Evolutionary conservation across 202 grass and related monocot species (phyloP), one percentile per base, ranked within the genome.

Genomic region (Cymbopogon flexuosus): DNA sequence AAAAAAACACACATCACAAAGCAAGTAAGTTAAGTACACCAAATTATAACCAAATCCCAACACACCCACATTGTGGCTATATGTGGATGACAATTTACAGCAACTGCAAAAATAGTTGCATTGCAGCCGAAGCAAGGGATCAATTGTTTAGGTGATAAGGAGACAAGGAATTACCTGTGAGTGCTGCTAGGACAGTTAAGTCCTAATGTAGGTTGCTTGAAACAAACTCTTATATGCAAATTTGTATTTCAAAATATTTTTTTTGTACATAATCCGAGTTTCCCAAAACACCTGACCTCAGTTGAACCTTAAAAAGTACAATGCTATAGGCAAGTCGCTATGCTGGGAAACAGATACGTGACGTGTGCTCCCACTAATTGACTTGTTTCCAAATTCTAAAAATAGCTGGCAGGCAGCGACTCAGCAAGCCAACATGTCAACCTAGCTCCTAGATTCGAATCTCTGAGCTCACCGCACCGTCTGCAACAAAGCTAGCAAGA

Each of bases 361-460:
- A 72, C 72, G 24, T 31, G 36, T 78, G 59, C 52, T 83, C 16
- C 13, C 13, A 78, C 30, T 43, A 68, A 35, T 81, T 46, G n/a
- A 62, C 41, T 81, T 64, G 33, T 69, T 86, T 49, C 78, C 52
- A 83, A 78, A 73, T 75, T 21, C 83, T 62, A 68, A 69, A 89
- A 68, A 56, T 82, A 82, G 87, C 67, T 72, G 36, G 21, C 27
- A 80, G 62, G 16, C 62, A 42, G 49, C 15, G 46, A 49, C 46
- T n/a, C 16, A 27, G 56, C 24, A 40, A 70, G 18, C 79, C 63
- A 40, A 70, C 62, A 42, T 45, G 61, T 78, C 51, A 78, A 73
- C 51, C 73, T 79, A 89, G 23, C 40, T 63, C 79, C 62, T 70
- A 86, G 69, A 83, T 79, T 70, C 83, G 68, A 86, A n/a, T 68